A percentile compares a stretch with the other conserved stretches of the same genome.
Conservation (phyloP, 2,329 filamentous ascomycete genomes). For the Elsinoe necatrix region DNA sequence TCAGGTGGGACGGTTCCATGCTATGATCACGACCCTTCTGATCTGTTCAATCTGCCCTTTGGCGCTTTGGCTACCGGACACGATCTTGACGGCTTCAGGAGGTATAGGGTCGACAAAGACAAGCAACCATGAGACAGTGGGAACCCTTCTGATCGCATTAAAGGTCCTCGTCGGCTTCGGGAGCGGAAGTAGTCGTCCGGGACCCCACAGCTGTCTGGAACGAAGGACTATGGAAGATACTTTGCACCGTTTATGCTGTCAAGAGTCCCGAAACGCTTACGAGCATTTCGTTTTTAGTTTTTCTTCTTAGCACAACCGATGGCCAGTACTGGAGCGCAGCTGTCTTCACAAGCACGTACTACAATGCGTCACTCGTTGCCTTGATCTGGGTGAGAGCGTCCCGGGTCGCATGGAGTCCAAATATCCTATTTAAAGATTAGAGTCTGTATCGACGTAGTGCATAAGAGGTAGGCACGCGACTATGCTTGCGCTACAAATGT, state of each 20-base stretch:
- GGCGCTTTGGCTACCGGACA: conserved; percentile 61
- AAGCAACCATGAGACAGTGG: conserved; percentile 20
- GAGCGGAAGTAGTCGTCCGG: conserved; percentile 32
- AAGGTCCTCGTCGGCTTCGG: conserved; percentile 31
- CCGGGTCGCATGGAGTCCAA: too few species aligned
- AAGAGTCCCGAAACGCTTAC: conserved; percentile 24
- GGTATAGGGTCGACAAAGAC: too few species aligned
- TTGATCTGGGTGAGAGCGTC: too few species aligned
- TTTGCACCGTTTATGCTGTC: conserved; percentile 31
- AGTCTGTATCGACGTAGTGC: too few species aligned
- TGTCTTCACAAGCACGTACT: too few species aligned
- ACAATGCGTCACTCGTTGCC: too few species aligned
- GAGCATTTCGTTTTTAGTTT: conserved; percentile 28
- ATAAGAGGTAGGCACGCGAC: too few species aligned
- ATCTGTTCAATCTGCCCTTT: conserved; percentile 56
- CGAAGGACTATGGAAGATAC: conserved; percentile 34
- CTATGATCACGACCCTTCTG: conserved; percentile 58
- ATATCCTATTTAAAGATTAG: too few species aligned
- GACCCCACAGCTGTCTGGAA: conserved; percentile 37
- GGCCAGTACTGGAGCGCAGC: too few species aligned
- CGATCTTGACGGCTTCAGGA: conserved; percentile 24
- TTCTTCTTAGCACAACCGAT: not conserved
- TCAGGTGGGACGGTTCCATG: conserved; percentile 70
- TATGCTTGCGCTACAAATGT: too few species aligned
- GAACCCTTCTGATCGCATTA: conserved; percentile 24